These are phyloP conservation scores for Mycena epipterygia DNA, from an alignment of 768 basidiomycete genomes.

Conservation along the genomic window DNA sequence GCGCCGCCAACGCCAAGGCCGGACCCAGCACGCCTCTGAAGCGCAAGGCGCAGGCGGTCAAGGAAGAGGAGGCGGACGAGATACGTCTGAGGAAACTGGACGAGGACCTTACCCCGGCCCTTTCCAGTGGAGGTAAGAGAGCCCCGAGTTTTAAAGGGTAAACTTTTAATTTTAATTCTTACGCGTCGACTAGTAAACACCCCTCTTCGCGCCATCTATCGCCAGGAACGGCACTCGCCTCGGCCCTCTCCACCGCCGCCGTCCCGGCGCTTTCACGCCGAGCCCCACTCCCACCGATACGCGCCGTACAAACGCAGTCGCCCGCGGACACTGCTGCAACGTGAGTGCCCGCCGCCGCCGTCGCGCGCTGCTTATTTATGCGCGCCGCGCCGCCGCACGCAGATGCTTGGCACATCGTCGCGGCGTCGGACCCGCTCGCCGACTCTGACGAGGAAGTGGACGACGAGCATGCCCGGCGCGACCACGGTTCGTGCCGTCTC, in stretches of 20 bases:
- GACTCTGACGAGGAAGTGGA: slow-evolving; percentile 82
- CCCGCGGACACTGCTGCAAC: slow-evolving; percentile 73
- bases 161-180: neutral
- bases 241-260: neutral
- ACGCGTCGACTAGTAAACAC: slow-evolving; percentile 2
- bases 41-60: slow-evolving; percentile 38
- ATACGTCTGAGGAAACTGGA: slow-evolving; percentile 37
- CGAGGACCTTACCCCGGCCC: slow-evolving; percentile 11
- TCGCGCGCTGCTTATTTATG: slow-evolving; percentile 8
- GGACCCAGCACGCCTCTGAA: slow-evolving; percentile 32
- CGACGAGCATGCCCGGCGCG: slow-evolving; percentile 74
- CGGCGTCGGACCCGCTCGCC: slow-evolving; percentile 75
- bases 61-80: slow-evolving; percentile 47
- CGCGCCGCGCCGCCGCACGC: slow-evolving; percentile 28
- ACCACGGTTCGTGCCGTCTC: slow-evolving; percentile 67
- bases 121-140: slow-evolving; percentile 3
- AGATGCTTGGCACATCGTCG: slow-evolving; percentile 84
- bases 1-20: slow-evolving; percentile 37
- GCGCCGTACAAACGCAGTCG: slow-evolving; percentile 35
- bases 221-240: slow-evolving; percentile 1
- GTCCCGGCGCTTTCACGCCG: neutral
- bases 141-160: neutral
- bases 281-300: slow-evolving; percentile 33
- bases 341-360: slow-evolving; percentile 48
- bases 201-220: slow-evolving; percentile 23